These are phyloP conservation scores for Lachancea fermentati DNA, from an alignment of 805 yeast genomes.

Conservation along the genomic window DNA sequence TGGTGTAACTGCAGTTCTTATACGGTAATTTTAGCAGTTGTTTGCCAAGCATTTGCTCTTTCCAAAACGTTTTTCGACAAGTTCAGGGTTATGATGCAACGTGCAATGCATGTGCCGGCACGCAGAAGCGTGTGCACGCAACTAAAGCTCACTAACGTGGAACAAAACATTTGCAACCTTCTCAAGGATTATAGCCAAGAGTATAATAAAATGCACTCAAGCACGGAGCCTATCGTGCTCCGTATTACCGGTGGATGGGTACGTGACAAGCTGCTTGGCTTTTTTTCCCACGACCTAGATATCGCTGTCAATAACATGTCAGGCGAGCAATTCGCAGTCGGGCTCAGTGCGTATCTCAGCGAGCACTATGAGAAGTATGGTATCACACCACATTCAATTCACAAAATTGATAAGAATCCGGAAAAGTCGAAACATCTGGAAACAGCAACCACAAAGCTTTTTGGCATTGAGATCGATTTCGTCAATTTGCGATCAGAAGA, in stretches of 20 bases:
- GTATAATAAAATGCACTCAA: conserved; percentile 15
- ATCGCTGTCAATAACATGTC: conserved; percentile 81
- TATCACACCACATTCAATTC: conserved; percentile 42
- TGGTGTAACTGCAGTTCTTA: too few relatives aligned
- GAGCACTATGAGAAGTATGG: conserved; percentile 31
- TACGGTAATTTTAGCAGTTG: too few relatives aligned
- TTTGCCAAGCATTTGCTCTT: background rate
- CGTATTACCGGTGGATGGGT: conserved; percentile 99
- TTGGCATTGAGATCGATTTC: conserved; percentile 83
- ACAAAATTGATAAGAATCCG: conserved; percentile 86
- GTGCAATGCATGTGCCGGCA: conserved; percentile 4
- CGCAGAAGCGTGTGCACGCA: conserved; percentile 7
- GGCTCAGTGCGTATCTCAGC: conserved; percentile 47
- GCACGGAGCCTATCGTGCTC: conserved; percentile 18
- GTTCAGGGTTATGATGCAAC: conserved; percentile 3
- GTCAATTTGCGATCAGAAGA: conserved; percentile 87
- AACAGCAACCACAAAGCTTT: conserved; percentile 87
- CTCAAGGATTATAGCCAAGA: conserved; percentile 27
- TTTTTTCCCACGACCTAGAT: conserved; percentile 79
- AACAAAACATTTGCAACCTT: conserved; percentile 24
- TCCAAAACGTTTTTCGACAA: background rate
- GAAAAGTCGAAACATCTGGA: conserved; percentile 95
- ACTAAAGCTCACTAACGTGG: conserved; percentile 20
- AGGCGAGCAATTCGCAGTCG: conserved; percentile 80
- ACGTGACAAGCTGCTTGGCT: conserved; percentile 82